A percentile compares a stretch with the other conserved stretches of the same genome.
Evolutionary conservation across 1,139 yeast genomes (phyloP).

Genomic region (Saccharomyces hybrid): DNA sequence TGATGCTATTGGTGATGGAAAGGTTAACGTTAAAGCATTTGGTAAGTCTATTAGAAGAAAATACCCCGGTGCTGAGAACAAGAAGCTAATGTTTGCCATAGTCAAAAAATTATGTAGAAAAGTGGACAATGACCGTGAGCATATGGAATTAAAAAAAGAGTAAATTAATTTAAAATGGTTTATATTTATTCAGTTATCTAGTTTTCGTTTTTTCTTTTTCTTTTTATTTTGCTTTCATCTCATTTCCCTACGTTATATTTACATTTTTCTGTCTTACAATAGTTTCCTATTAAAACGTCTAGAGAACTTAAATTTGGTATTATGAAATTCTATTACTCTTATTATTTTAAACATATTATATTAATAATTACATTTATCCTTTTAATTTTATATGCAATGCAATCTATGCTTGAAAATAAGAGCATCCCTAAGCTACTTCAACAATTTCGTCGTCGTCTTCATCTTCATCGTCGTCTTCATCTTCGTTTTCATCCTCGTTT

Average conservation of each 20-base stretch:
- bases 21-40: constrained; percentile 50
- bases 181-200: not conserved
- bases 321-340: not conserved
- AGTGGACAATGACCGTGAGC: constrained; percentile 48
- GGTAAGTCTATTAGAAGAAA: constrained; percentile 51
- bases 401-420: not conserved
- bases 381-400: not conserved
- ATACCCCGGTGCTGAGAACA: constrained; percentile 61
- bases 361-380: too few species aligned
- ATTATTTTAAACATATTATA: too few species aligned
- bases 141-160: constrained; percentile 47
- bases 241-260: not conserved
- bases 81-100: constrained; percentile 54
- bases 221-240: not conserved
- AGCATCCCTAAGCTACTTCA: constrained; percentile 26
- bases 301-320: not conserved
- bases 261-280: not conserved
- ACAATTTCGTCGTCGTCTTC: constrained; percentile 23
- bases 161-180: not conserved
- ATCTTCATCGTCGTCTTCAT: too few species aligned
- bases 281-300: too few species aligned
- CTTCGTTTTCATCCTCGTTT: too few species aligned
- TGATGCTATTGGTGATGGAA: constrained; percentile 40
- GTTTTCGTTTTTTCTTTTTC: not conserved
- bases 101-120: constrained; percentile 58